Evolutionary conservation across 345 rosid species (phyloP), one percentile per base, ranked within the genome.

Genomic region (Jatropha curcas): DNA sequence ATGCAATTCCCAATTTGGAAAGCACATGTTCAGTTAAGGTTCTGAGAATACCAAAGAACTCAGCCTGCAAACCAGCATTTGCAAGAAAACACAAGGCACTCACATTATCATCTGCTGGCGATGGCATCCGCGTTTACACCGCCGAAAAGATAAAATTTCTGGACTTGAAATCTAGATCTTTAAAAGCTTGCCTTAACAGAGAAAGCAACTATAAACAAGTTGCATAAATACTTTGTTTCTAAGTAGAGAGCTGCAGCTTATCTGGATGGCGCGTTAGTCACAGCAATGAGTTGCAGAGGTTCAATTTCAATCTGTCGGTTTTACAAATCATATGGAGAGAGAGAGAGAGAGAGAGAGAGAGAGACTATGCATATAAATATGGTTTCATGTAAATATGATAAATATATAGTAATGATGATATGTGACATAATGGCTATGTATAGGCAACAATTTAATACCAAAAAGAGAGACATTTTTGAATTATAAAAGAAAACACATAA

Each of bases 221-320:
- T n/a, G 77, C 64, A 27, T 20, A 51, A 50, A 63, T 63, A 4
- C 33, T 37, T 55, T 17, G 28, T 28, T 7, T 5, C 13, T 25
- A 45, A 30, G 28, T 11, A n/a, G 10, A 46, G 28, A 7, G 67
- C 35, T 34, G 59, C 30, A 55, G 82, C 87, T 85, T 84, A 60
- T 63, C 56, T 65, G 5, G 86, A 85, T 86, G 89, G 89, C 88
- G 85, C 90, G 66, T 67, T 83, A 77, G 89, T 87, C 90, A 84
- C 88, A 80, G 67, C 65, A 66, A 62, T 68, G 87, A 77, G 88
- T 74, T 81, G 28, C 60, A 28, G 13, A 17, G 33, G 67, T 51
- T 67, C 64, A n/a, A 22, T 74, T 72, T 61, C 79, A 41, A 24
- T 71, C 68, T 55, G 20, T 3, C n/a, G 10, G 41, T 27, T 66